These are phyloP conservation scores for Omphalea diandra DNA, from an alignment of 441 rosid species.

Conservation along the genomic window DNA sequence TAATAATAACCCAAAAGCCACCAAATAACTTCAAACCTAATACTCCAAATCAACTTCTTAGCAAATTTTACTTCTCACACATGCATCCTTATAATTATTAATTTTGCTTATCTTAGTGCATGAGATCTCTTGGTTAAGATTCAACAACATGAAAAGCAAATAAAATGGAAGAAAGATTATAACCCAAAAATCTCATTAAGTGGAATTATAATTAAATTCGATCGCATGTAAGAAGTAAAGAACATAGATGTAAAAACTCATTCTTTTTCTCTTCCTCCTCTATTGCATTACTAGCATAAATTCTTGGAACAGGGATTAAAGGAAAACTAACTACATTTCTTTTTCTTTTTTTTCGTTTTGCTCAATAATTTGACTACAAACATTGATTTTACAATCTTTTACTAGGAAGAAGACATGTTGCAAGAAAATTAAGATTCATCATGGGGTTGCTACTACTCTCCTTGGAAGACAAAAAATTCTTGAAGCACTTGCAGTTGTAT, in stretches of 20 bases:
- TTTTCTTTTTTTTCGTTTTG: background rate
- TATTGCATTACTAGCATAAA: conserved; percentile 10
- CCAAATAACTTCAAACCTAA: background rate
- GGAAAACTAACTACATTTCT: background rate
- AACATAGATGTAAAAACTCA: background rate
- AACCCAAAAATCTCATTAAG: background rate
- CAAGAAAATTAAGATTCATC: conserved; percentile 26
- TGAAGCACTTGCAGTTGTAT: conserved; percentile 12
- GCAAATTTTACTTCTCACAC: background rate
- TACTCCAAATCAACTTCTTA: background rate
- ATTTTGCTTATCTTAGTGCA: background rate
- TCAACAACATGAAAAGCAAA: background rate
- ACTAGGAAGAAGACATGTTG: conserved; percentile 27
- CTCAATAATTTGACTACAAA: conserved; percentile 30
- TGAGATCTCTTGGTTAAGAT: background rate
- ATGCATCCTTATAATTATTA: background rate
- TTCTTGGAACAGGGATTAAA: conserved; percentile 16
- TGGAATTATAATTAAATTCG: background rate
- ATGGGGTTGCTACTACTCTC: conserved; percentile 1
- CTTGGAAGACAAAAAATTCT: background rate
- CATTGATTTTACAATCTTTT: conserved; percentile 44
- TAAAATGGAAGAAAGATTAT: background rate
- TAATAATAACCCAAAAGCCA: conserved; percentile 3
- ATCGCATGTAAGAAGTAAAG: background rate
- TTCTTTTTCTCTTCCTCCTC: background rate